phyloP scores from a whole-genome alignment of 148 eudicot species.

The Gaultheria prostrata region DNA sequence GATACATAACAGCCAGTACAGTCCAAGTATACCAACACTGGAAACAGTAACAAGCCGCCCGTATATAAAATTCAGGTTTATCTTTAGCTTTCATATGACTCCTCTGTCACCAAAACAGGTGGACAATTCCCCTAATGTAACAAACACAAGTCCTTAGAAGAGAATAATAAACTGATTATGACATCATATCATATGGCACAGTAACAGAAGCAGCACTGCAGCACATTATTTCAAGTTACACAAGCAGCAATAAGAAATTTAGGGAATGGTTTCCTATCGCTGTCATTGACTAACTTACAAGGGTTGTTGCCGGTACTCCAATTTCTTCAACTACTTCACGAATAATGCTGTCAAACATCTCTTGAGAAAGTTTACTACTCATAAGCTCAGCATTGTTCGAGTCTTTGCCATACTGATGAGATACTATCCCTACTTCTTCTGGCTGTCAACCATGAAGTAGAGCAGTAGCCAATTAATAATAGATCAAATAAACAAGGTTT shows the following conservation, averaged over 20 bases:
- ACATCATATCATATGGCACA: background rate
- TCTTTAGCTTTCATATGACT: background rate
- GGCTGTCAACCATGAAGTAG: constrained; percentile 53
- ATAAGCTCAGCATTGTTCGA: constrained; percentile 24
- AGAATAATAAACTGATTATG: background rate
- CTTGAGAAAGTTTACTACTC: constrained; percentile 56
- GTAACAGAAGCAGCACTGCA: constrained; percentile 34
- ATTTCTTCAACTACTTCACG: constrained; percentile 96
- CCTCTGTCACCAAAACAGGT: background rate
- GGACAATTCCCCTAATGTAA: background rate
- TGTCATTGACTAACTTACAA: constrained; percentile 48
- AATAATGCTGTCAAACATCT: constrained; percentile 91
- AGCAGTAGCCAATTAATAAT: background rate
- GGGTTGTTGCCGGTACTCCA: constrained; percentile 67
- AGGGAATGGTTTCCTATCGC: background rate
- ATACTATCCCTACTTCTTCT: constrained; percentile 58
- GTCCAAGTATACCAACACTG: no score
- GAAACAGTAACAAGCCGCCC: background rate
- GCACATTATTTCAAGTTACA: background rate
- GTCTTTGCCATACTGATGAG: constrained; percentile 35
- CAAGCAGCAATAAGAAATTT: background rate
- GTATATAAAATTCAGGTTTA: background rate
- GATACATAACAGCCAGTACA: no score
- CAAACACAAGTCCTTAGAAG: background rate
- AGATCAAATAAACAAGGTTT: background rate